A percentile compares a stretch with the other conserved stretches of the same genome.
phyloP scores from a whole-genome alignment of 2,329 filamentous ascomycete species.

The Colletotrichum euphorbiae region DNA sequence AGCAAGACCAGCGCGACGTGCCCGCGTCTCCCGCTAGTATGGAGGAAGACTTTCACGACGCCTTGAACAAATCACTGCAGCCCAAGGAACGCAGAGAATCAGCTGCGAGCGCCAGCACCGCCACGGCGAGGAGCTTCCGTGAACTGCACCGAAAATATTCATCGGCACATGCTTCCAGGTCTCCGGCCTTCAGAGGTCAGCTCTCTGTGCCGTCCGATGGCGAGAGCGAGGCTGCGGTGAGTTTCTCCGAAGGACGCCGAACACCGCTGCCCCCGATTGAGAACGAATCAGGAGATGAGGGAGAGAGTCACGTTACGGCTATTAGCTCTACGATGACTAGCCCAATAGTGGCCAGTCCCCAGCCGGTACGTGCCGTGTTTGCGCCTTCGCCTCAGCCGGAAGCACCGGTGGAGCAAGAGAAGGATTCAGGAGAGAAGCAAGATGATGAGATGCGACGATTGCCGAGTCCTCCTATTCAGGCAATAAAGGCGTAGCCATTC shows the following conservation, averaged over 20 bases:
- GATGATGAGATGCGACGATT: conserved; percentile 44
- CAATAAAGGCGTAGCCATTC: conserved; percentile 47
- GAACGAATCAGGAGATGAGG: conserved; percentile 48
- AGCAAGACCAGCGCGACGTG: conserved; percentile 58
- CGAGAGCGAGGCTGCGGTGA: conserved; percentile 70
- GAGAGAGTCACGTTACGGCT: neutral
- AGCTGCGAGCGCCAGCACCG: conserved; percentile 73
- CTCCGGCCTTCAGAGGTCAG: conserved; percentile 53
- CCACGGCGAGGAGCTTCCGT: conserved; percentile 73
- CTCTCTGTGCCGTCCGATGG: conserved; percentile 65
- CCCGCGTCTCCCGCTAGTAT: conserved; percentile 52
- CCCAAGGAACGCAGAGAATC: conserved; percentile 68
- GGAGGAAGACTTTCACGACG: conserved; percentile 60
- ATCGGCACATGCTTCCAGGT: conserved; percentile 61
- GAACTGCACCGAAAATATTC: conserved; percentile 72
- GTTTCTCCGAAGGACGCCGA: conserved; percentile 68
- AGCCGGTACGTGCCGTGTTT: conserved; percentile 10
- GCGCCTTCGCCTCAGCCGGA: conserved; percentile 3
- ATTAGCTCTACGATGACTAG: neutral
- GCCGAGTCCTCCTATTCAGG: conserved; percentile 47
- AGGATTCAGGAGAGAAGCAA: conserved; percentile 41
- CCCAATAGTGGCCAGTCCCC: conserved; percentile 1
- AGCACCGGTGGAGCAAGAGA: neutral
- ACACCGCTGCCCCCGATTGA: conserved; percentile 67
- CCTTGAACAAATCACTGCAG: conserved; percentile 58